Conservation (phyloP, 257 asterid genomes). For the Henckelia pumila region DNA sequence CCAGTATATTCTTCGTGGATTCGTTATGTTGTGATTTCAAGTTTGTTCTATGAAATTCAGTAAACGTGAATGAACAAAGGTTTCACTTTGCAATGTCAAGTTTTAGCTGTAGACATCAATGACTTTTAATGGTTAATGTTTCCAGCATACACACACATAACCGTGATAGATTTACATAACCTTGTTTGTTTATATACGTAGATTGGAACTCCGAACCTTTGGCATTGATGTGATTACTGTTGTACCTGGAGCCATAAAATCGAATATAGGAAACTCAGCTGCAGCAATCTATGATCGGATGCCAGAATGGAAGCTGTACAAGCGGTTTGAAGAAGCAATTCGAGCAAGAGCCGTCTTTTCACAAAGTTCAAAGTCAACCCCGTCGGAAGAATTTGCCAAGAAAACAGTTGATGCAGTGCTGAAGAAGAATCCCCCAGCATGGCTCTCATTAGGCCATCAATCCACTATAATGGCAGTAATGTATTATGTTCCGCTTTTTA, state of each 20-base stretch:
- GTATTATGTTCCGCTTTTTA: conserved; percentile 58
- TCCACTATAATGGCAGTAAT: conserved; percentile 51
- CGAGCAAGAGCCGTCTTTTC: conserved; percentile 62
- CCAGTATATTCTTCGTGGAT: background rate
- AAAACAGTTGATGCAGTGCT: conserved; percentile 67
- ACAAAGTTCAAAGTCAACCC: conserved; percentile 62
- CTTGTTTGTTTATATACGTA: background rate
- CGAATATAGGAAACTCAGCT: conserved; percentile 73
- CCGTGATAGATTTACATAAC: no score
- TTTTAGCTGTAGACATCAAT: background rate
- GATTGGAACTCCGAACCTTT: conserved; percentile 49
- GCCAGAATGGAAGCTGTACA: conserved; percentile 95
- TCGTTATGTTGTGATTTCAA: background rate
- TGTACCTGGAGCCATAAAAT: conserved; percentile 83
- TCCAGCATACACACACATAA: no score
- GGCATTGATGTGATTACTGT: conserved; percentile 66
- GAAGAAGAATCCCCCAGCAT: conserved; percentile 64
- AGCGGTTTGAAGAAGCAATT: conserved; percentile 62
- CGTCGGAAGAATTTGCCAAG: conserved; percentile 79
- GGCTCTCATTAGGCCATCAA: conserved; percentile 67
- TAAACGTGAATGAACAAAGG: background rate
- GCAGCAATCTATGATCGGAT: conserved; percentile 41
- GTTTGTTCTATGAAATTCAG: background rate
- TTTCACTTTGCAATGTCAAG: background rate
- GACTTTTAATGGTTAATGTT: background rate